These are phyloP conservation scores for Ulmus americana DNA, from an alignment of 331 rosid species.

Conservation along the genomic window DNA sequence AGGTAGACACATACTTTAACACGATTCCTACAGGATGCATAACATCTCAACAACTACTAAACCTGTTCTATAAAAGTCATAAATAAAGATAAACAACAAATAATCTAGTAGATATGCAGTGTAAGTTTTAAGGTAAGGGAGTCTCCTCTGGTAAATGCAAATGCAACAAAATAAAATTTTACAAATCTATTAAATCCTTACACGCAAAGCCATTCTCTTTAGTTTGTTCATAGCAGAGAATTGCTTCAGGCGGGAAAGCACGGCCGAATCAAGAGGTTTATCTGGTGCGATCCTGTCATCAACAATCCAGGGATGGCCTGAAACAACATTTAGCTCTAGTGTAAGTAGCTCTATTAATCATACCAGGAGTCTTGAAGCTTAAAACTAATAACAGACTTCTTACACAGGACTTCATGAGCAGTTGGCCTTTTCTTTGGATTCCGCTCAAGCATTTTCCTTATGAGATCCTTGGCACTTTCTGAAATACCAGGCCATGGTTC, in stretches of 20 bases:
- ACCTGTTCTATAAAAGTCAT: too few species aligned
- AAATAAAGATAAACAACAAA: too few species aligned
- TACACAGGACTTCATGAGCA: constrained; percentile 45
- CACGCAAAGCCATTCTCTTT: constrained; percentile 43
- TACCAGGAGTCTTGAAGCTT: not conserved
- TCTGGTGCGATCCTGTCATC: constrained; percentile 43
- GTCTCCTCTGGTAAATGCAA: too few species aligned
- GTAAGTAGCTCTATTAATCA: not conserved
- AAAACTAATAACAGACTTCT: not conserved
- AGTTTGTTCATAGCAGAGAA: constrained; percentile 52
- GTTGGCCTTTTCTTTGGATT: constrained; percentile 39
- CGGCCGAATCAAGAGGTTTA: constrained; percentile 44
- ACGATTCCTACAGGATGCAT: too few species aligned
- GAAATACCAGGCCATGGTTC: constrained; percentile 42
- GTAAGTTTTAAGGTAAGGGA: too few species aligned
- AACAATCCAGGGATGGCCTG: constrained; percentile 49
- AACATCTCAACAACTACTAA: too few species aligned
- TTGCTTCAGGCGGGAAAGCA: constrained; percentile 38
- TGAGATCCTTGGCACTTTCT: constrained; percentile 38
- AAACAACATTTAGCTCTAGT: not conserved
- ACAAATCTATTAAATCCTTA: not conserved
- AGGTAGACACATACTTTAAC: too few species aligned
- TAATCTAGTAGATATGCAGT: too few species aligned
- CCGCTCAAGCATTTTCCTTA: constrained; percentile 43
- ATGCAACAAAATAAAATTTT: too few species aligned